These are phyloP conservation scores for Cladobotryum mycophilum DNA, from an alignment of 2,329 filamentous ascomycete genomes.

Conservation along the genomic window DNA sequence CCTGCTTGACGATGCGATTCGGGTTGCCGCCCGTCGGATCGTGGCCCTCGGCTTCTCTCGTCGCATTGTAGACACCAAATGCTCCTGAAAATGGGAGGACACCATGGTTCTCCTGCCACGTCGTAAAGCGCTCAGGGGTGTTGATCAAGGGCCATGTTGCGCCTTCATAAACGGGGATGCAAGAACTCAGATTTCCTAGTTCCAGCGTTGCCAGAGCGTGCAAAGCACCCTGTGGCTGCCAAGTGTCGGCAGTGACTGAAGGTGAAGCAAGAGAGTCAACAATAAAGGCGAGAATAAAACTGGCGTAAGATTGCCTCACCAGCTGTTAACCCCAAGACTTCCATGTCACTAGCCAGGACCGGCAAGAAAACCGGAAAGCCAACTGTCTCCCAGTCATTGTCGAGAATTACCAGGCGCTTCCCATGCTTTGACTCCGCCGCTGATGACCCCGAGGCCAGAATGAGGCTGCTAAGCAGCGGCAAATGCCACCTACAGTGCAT, in stretches of 20 bases:
- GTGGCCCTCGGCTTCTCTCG: constrained; percentile 33
- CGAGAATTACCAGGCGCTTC: neutral
- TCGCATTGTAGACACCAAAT: constrained; percentile 37
- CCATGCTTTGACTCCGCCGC: neutral
- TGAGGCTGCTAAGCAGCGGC: neutral
- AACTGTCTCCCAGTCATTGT: neutral
- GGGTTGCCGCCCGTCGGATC: constrained; percentile 41
- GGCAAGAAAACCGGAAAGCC: constrained; percentile 29
- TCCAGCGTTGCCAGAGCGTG: constrained; percentile 43
- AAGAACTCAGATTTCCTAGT: constrained; percentile 35
- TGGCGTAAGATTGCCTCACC: constrained; percentile 16
- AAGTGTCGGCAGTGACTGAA: constrained; percentile 34
- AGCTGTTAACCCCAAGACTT: constrained; percentile 32
- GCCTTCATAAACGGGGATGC: constrained; percentile 42
- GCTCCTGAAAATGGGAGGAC: constrained; percentile 39
- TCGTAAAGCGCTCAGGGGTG: constrained; percentile 35
- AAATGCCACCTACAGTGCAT: neutral
- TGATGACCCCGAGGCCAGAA: neutral
- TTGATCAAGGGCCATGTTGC: constrained; percentile 41
- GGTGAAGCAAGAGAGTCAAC: neutral
- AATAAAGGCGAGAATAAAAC: neutral
- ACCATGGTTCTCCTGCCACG: constrained; percentile 39
- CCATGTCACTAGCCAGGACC: constrained; percentile 36
- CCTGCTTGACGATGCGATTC: constrained; percentile 30
- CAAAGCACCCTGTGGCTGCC: constrained; percentile 38